Percentiles rank a stretch among this genome's conserved stretches.
Evolutionary conservation across 2,329 filamentous ascomycete genomes (phyloP).

Genomic region (Fusarium staphyleae): DNA sequence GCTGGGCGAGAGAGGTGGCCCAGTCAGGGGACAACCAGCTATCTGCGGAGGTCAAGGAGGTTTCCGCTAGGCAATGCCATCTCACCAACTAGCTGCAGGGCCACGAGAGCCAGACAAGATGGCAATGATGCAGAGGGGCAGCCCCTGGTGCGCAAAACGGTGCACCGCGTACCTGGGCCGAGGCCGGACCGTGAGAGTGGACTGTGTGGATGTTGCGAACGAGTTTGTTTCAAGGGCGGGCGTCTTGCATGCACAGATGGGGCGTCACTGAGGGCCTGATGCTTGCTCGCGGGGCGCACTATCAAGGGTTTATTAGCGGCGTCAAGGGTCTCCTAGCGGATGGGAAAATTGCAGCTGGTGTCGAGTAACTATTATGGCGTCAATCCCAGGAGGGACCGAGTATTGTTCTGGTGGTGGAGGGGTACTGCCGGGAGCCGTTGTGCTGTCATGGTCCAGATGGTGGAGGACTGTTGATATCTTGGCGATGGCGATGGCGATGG

Average conservation of each 20-base stretch:
- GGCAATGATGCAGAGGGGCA: constrained; percentile 23
- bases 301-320: constrained; percentile 31
- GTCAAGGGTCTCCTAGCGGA: constrained; percentile 22
- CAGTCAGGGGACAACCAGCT: constrained; percentile 42
- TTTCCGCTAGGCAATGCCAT: constrained; percentile 37
- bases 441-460: not conserved
- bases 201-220: constrained; percentile 31
- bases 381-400: constrained; percentile 3
- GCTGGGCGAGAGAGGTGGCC: constrained; percentile 22
- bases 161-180: constrained; percentile 37
- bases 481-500: constrained; percentile 12
- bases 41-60: constrained; percentile 36
- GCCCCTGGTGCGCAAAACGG: constrained; percentile 24
- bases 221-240: constrained; percentile 35
- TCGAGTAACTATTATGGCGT: constrained; percentile 1
- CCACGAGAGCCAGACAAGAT: constrained; percentile 28
- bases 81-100: constrained; percentile 37
- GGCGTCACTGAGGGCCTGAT: constrained; percentile 32
- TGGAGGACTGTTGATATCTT: constrained; percentile 5
- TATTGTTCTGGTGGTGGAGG: constrained; percentile 26
- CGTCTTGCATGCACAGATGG: constrained; percentile 41
- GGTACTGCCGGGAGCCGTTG: constrained; percentile 16
- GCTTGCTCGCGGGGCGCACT: constrained; percentile 33
- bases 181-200: constrained; percentile 32
- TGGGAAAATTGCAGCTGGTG: constrained; percentile 22